Evolutionary conservation across 2,329 filamentous ascomycete genomes (phyloP).

Genomic region (Claviceps purpurea): DNA sequence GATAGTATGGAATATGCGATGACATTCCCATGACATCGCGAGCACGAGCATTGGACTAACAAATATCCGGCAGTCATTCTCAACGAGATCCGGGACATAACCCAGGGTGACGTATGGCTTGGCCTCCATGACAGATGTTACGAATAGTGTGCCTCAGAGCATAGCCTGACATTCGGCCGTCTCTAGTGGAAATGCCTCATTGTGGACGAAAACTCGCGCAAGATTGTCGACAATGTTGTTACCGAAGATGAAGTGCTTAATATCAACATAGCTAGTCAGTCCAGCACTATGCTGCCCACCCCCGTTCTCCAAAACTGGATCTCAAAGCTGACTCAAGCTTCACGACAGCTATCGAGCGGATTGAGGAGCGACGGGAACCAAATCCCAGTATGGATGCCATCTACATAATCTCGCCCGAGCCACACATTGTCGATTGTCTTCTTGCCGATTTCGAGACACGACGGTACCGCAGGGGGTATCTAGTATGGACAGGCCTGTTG

Average conservation of each 20-base stretch:
- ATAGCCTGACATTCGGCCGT: background rate
- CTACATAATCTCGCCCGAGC: slow-evolving; percentile 75
- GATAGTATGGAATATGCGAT: slow-evolving; percentile 17
- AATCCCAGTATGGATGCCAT: slow-evolving; percentile 91
- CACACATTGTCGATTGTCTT: slow-evolving; percentile 85
- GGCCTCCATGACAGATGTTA: background rate
- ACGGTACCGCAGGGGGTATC: slow-evolving; percentile 63
- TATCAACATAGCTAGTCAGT: slow-evolving; percentile 84
- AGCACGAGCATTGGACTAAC: background rate
- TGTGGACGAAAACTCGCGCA: slow-evolving; percentile 70
- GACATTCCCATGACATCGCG: background rate
- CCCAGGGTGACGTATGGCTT: slow-evolving; percentile 59
- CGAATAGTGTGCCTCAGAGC: no score
- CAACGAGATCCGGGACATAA: slow-evolving; percentile 56
- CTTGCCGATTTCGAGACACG: slow-evolving; percentile 81
- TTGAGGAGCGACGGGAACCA: slow-evolving; percentile 70
- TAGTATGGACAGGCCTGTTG: slow-evolving; percentile 76
- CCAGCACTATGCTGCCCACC: background rate
- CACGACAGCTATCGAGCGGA: slow-evolving; percentile 72
- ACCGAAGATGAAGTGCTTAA: slow-evolving; percentile 96
- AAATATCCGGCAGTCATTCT: slow-evolving; percentile 18
- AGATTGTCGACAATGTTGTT: slow-evolving; percentile 78
- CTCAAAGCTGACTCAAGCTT: slow-evolving; percentile 7
- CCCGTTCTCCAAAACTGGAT: slow-evolving; percentile 4
- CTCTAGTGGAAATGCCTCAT: slow-evolving; percentile 91